Evolutionary conservation across 2,329 filamentous ascomycete genomes (phyloP), one percentile per base, ranked within the genome.

Genomic region (Aspergillus clavatus): DNA sequence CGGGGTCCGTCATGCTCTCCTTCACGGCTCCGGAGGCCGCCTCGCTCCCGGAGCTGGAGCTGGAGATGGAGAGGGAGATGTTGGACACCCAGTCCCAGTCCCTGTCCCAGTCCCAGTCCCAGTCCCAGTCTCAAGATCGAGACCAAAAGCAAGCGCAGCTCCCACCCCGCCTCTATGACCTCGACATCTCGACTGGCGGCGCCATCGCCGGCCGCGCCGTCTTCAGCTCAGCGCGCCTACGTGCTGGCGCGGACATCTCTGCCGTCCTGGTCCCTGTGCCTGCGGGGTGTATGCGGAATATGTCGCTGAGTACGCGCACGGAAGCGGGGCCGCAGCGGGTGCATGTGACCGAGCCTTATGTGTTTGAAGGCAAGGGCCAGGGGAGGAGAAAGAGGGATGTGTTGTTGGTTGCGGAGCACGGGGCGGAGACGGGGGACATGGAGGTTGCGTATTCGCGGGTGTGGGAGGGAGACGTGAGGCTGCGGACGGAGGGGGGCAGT

Each of bases 171-270:
- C 54, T 55, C 4, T 62, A 60, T 40, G 55, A 58, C 14, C 53
- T 61, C 14, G 54, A 63, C 28, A 61, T 67, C 37, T 47, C 54
- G 18, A 61, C 57, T 7, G 35, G 43, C 4, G 65, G 65, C n/a
- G 54, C 48, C 21, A 56, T 67, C 27, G 47, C 46, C 5, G 64
- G 61, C 69, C 66, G 69, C 40, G 64, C 79, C 5, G 71, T 79
- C 23, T 65, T 74, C 1, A 66, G 71, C 19, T 71, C 76, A 33
- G 60, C 66, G 4, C 68, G 80, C 51, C 57, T 71, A 19, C 65
- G 67, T 3, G 72, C 77, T 1, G 65, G 63, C 38, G 81, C 80
- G 22, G 63, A 57, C 8, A 70, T 82, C 33, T 69, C 65, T 14
- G 73, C 77, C 7, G 71, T 66, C 1, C 69, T 84, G 21, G 61